Conservation (phyloP, 2,329 filamentous ascomycete genomes). For the Davidsoniella australis region DNA sequence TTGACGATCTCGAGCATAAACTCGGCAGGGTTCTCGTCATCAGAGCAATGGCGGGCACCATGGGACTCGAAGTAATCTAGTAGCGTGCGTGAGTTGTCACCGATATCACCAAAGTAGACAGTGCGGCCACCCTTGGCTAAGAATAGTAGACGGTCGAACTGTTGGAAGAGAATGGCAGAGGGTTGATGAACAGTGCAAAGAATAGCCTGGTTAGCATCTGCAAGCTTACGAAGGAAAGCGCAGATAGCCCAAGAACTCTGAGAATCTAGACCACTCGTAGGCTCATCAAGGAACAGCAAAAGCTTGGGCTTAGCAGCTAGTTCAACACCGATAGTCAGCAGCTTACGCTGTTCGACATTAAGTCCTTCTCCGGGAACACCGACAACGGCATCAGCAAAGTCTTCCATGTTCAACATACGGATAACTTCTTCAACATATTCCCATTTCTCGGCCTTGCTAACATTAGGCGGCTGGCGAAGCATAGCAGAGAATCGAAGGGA, state of each 20-base stretch:
- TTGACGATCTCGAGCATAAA: slow-evolving; percentile 48
- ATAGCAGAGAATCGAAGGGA: slow-evolving; percentile 38
- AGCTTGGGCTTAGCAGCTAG: slow-evolving; percentile 39
- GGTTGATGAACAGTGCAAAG: slow-evolving; percentile 40
- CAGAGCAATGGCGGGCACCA: slow-evolving; percentile 40
- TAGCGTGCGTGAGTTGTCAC: slow-evolving; percentile 37
- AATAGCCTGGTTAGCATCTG: slow-evolving; percentile 34
- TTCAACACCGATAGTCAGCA: slow-evolving; percentile 44
- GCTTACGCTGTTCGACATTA: slow-evolving; percentile 44
- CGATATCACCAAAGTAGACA: slow-evolving; percentile 54
- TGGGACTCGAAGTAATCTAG: slow-evolving; percentile 47
- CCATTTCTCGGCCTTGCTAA: slow-evolving; percentile 39
- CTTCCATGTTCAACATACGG: slow-evolving; percentile 47
- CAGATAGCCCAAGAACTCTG: slow-evolving; percentile 48
- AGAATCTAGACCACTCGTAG: slow-evolving; percentile 43
- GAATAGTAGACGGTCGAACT: slow-evolving; percentile 45
- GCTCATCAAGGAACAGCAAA: slow-evolving; percentile 45
- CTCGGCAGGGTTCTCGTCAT: slow-evolving; percentile 56
- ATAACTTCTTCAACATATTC: slow-evolving; percentile 48
- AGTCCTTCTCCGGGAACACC: slow-evolving; percentile 44
- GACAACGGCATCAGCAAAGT: slow-evolving; percentile 49
- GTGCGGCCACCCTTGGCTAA: slow-evolving; percentile 47
- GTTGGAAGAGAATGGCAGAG: slow-evolving; percentile 33
- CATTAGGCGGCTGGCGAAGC: slow-evolving; percentile 36
- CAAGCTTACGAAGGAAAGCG: slow-evolving; percentile 43